Base-by-base conservation (phyloP, 768 basidiomycete genomes). In the Leucocoprinus leucothites region DNA sequence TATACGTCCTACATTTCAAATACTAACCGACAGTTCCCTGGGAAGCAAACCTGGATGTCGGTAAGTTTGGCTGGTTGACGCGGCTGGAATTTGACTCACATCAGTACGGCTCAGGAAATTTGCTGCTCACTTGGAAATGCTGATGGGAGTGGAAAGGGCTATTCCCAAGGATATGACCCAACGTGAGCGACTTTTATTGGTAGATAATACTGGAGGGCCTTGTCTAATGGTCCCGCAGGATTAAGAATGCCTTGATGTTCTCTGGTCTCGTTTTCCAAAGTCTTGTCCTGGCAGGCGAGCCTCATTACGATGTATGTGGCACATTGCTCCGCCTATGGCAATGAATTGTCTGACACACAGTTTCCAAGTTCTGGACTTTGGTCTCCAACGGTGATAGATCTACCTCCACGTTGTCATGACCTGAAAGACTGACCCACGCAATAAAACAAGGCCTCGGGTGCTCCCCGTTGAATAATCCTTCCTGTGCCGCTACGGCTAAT, bases 21-120 rank as follows among this genome's bases (percentile, higher is more conserved):
- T 21, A 65, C 66, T 11, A 67, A 68, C 11, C 53, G 58, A 0
- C 38, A 57, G 21, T 69, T 63, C 40, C 67, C 69, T 1, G 67
- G 68, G 1, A 73, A 69, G 52, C 46, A 56, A 7, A 73, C 70
- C 14, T 73, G 72, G 73, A 74, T 74, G 73, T 72, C 72, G 48
- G 73, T 71, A 31, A 45, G 69, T 59, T 1, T 11, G 3, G 22
- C 26, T 36, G 19, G 24, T 18, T 45, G 5, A n/a, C 14, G 13
- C 7, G 0, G 28, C 3, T 16, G 3, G 13, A 8, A 6, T 3
- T 24, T 41, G 35, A 38, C 13, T 25, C 8, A 28, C 31, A 31
- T 31, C 31, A n/a, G n/a, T n/a, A n/a, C n/a, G 16, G 9, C 7
- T n/a, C 40, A 73, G 72, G 72, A 74, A 63, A 58, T 73, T 8